Conservation (phyloP, 306 rosid genomes). For the Rosa lucieae region DNA sequence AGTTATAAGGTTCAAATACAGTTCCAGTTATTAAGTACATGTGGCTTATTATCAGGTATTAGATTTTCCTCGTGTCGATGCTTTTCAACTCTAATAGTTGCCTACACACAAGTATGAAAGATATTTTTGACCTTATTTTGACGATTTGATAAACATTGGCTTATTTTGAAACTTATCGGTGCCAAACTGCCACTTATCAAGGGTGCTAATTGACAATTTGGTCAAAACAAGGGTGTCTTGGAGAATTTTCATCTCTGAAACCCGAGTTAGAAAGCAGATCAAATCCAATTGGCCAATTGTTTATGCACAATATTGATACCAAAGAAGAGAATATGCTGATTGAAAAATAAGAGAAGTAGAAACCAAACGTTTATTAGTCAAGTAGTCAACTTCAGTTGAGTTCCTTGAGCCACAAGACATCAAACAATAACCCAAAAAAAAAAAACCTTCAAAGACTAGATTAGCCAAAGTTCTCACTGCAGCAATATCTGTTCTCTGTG, state of each 20-base stretch:
- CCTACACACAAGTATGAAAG: background rate
- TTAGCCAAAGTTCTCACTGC: background rate
- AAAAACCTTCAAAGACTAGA: background rate
- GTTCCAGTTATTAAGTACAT: background rate
- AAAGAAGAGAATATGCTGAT: background rate
- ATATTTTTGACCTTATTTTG: background rate
- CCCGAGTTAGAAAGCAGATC: no score
- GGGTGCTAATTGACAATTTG: no score
- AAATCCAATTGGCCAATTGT: no score
- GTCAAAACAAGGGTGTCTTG: background rate
- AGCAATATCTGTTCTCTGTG: background rate
- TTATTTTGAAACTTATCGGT: background rate
- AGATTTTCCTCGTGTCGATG: background rate
- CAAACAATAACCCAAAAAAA: background rate
- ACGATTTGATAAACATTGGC: background rate
- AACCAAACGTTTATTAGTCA: background rate
- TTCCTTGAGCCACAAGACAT: constrained; percentile 1
- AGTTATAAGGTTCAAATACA: background rate
- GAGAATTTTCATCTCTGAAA: no score
- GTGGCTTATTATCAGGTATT: background rate
- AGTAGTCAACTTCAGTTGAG: background rate
- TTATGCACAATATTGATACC: background rate
- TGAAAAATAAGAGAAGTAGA: background rate
- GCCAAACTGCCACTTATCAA: no score
- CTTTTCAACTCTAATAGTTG: background rate